phyloP scores from a whole-genome alignment of 1,139 yeast species.

The Scheffersomyces titani region DNA sequence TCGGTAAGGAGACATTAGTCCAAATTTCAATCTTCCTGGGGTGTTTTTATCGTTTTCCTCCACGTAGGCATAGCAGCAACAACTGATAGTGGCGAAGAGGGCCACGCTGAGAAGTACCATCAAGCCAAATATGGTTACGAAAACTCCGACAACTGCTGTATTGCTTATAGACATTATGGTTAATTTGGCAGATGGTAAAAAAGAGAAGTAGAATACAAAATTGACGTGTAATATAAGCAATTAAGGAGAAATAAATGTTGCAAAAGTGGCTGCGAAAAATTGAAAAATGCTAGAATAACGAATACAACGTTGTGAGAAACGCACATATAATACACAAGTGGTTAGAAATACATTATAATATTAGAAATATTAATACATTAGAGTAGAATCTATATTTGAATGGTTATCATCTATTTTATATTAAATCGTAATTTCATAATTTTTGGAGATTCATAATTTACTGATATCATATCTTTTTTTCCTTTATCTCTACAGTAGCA shows the following conservation, averaged over 20 bases:
- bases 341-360: too few relatives aligned
- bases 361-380: not conserved
- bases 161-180: not conserved
- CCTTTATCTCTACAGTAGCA: not conserved
- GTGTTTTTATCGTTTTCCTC: not conserved
- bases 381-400: not conserved
- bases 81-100: not conserved
- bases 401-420: not conserved
- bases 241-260: not conserved
- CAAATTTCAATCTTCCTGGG: not conserved
- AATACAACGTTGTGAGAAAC: not conserved
- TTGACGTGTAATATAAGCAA: not conserved
- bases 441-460: not conserved
- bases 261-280: not conserved
- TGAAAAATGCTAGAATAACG: not conserved
- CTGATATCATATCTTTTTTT: not conserved
- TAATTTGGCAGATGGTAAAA: not conserved
- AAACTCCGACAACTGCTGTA: not conserved
- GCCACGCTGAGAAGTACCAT: not conserved
- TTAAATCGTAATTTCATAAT: not conserved
- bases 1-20: not conserved
- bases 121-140: not conserved
- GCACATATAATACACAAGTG: not conserved
- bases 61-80: constrained; percentile 1
- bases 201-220: not conserved